phyloP scores from a whole-genome alignment of 768 basidiomycete genomes.

The Serendipita indica region DNA sequence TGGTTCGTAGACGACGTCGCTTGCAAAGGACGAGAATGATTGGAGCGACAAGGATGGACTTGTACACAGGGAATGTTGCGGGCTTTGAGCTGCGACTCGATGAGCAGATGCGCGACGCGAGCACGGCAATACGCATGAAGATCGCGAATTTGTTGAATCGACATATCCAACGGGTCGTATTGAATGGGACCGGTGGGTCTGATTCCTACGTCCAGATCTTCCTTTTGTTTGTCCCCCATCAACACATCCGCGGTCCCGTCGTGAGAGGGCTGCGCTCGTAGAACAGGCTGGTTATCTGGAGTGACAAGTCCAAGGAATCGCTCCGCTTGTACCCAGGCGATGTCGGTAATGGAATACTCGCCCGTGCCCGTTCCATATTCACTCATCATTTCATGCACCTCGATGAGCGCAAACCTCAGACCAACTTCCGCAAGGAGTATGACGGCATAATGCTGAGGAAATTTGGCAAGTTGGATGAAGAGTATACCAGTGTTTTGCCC shows the following conservation, averaged over 20 bases:
- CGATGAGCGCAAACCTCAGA: conserved; percentile 71
- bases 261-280: conserved; percentile 28
- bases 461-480: conserved; percentile 64
- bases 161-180: background rate
- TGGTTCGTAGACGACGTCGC: conserved; percentile 26
- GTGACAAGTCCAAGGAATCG: background rate
- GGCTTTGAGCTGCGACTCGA: conserved; percentile 75
- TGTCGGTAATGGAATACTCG: conserved; percentile 13
- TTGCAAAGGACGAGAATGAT: conserved; percentile 17
- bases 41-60: conserved; percentile 37
- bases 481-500: conserved; percentile 50
- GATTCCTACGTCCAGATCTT: background rate
- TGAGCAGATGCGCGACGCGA: conserved; percentile 75
- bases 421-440: conserved; percentile 65
- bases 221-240: conserved; percentile 23
- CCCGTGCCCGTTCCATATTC: conserved; percentile 14
- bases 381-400: conserved; percentile 20
- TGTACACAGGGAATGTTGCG: conserved; percentile 65
- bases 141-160: conserved; percentile 33
- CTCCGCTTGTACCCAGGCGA: conserved; percentile 16
- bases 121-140: conserved; percentile 84
- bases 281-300: background rate
- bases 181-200: background rate
- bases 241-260: conserved; percentile 40
- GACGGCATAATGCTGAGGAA: conserved; percentile 71